These are phyloP conservation scores for Lasiodiplodia sp. DNA, from an alignment of 2,329 filamentous ascomycete genomes.

Conservation along the genomic window DNA sequence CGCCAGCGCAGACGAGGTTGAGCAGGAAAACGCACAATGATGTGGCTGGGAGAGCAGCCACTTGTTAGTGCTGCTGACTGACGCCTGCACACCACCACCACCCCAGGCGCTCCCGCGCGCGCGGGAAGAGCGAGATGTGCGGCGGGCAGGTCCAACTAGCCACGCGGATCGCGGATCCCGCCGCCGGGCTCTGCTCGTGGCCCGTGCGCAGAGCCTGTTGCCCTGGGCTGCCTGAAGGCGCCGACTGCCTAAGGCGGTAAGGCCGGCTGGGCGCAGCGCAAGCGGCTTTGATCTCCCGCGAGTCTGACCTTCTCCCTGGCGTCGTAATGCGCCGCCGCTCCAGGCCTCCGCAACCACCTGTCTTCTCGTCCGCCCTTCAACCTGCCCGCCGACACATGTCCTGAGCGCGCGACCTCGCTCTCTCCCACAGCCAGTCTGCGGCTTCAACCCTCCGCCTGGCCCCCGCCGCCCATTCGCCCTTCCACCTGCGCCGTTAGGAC, in stretches of 20 bases:
- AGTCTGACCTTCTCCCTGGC: conserved; percentile 18
- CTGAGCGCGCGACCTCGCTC: conserved; percentile 6
- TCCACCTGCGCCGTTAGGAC: neutral
- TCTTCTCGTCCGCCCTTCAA: neutral
- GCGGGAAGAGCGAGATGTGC: conserved; percentile 11
- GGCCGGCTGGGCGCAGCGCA: neutral
- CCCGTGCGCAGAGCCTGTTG: neutral
- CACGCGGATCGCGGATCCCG: conserved; percentile 11
- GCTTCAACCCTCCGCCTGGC: conserved; percentile 15
- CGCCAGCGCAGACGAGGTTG: neutral
- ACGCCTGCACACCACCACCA: conserved; percentile 10
- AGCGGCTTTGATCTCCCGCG: conserved; percentile 21
- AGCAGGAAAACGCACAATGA: conserved; percentile 21
- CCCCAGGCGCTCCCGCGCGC: conserved; percentile 9
- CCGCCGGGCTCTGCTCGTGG: neutral
- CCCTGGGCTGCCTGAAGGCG: conserved; percentile 1
- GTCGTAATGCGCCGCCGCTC: conserved; percentile 17
- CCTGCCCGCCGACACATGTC: neutral
- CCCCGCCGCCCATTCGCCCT: neutral
- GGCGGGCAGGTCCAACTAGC: neutral
- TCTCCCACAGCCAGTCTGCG: conserved; percentile 4
- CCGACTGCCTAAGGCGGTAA: conserved; percentile 21
- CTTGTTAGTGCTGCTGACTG: conserved; percentile 17
- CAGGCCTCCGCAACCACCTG: conserved; percentile 22
- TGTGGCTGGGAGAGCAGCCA: conserved; percentile 13